Base-by-base conservation (phyloP, 495 filamentous ascomycete species). In the Annulohypoxylon maeteangense region DNA sequence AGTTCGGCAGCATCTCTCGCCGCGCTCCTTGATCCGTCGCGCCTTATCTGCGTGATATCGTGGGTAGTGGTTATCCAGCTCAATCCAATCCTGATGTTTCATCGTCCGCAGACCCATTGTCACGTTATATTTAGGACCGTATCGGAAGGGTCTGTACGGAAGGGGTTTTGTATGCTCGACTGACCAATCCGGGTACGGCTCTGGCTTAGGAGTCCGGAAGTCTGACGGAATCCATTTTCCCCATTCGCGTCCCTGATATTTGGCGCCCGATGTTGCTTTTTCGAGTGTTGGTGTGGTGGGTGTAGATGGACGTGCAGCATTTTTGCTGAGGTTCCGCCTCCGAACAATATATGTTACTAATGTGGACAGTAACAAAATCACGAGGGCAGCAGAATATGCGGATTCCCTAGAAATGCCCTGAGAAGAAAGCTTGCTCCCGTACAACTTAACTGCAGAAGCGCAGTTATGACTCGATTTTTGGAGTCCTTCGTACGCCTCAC, bases 51-150 rank as follows among this genome's bases (percentile, higher is more conserved):
- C 84, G 79, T 97, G 93, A 80, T 86, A 97, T 57, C 87, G 87
- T 2, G 88, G 83, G 79, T 88, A 97, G 51, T 95, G 88, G 72
- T 91, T 94, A 80, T 97, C 94, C 38, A 97, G 87, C 80, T 96
- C 90, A 69, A 96, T 95, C 93, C 93, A 97, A 38, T 93, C 91
- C 71, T 90, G 88, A 83, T 90, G 92, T 67, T 90, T 85, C 85
- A 95, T 87, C 22, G 84, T 89, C 48, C 92, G 86, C 12, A 97
- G 82, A 1, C 93, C 93, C 91, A 97, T 93, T 1, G 91, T 96
- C 62, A 94, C 85, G 74, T 92, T 88, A 55, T 84, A 83, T 38
- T 81, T 82, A 10, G 91, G 91, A 2, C 93, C 93, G 81, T 94
- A 88, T 80, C 90, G 87, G 78, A 96, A 96, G 4, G 93, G 92